Evolutionary conservation across 352 stramenopile genomes (phyloP).

Genomic region (Saprolegnia diclina): DNA sequence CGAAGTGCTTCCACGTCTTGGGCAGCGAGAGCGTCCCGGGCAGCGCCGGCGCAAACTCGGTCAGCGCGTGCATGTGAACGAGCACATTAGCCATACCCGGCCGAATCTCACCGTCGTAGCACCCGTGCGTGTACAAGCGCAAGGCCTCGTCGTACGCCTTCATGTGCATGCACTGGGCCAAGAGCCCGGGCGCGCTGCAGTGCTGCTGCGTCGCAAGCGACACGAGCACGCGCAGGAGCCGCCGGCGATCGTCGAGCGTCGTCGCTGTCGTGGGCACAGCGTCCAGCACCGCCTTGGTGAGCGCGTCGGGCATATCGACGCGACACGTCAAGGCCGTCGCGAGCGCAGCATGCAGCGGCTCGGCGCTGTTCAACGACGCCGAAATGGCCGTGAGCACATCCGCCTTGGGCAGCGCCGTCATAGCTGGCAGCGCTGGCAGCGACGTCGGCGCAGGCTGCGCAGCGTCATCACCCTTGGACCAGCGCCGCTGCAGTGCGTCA

Average conservation of each 20-base stretch:
- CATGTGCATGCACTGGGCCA: neutral
- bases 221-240: neutral
- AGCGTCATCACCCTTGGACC: neutral
- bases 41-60: constrained; percentile 4
- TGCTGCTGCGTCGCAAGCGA: neutral
- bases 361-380: neutral
- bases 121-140: neutral
- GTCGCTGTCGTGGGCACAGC: neutral
- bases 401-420: neutral
- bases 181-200: neutral
- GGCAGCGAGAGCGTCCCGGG: neutral
- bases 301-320: neutral
- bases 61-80: neutral
- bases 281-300: neutral
- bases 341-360: neutral
- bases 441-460: neutral
- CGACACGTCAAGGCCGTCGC: neutral
- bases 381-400: neutral
- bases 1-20: constrained; percentile 5
- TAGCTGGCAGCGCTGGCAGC: neutral
- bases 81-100: neutral
- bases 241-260: neutral
- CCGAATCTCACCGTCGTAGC: neutral
- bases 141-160: constrained; percentile 4
- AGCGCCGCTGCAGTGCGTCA: neutral